A percentile compares a stretch with the other conserved stretches of the same genome.
phyloP scores from a whole-genome alignment of 768 basidiomycete species.

The Leccinum variicolor region DNA sequence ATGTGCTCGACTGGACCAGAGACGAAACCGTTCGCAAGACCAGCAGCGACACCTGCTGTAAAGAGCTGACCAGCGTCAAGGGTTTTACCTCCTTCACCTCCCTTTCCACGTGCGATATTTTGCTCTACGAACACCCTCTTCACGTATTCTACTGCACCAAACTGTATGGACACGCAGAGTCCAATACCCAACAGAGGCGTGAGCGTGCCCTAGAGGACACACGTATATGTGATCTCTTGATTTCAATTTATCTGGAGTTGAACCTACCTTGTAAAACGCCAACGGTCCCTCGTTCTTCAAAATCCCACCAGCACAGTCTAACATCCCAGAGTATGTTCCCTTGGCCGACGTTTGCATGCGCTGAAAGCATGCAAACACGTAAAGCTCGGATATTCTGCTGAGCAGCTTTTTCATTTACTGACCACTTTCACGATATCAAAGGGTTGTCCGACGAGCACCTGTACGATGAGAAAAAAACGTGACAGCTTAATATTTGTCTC shows the following conservation, averaged over 20 bases:
- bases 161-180: constrained; percentile 94
- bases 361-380: constrained; percentile 37
- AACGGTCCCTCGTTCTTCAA: constrained; percentile 88
- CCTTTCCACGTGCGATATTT: constrained; percentile 56
- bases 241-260: neutral
- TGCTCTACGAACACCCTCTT: constrained; percentile 74
- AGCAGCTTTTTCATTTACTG: constrained; percentile 31
- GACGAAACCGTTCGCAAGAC: constrained; percentile 86
- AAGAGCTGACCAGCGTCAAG: constrained; percentile 67
- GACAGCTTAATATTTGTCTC: neutral
- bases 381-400: neutral
- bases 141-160: constrained; percentile 81
- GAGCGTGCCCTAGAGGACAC: constrained; percentile 67
- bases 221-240: neutral
- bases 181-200: constrained; percentile 91
- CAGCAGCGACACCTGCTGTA: constrained; percentile 77
- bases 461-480: neutral
- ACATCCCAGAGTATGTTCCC: constrained; percentile 85
- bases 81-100: constrained; percentile 61
- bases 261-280: constrained; percentile 87
- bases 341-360: constrained; percentile 92
- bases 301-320: constrained; percentile 88
- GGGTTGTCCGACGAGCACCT: constrained; percentile 90
- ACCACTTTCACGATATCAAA: constrained; percentile 99
- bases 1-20: constrained; percentile 98